phyloP scores from a whole-genome alignment of 495 filamentous ascomycete genomes.

The Xylaria scruposa region DNA sequence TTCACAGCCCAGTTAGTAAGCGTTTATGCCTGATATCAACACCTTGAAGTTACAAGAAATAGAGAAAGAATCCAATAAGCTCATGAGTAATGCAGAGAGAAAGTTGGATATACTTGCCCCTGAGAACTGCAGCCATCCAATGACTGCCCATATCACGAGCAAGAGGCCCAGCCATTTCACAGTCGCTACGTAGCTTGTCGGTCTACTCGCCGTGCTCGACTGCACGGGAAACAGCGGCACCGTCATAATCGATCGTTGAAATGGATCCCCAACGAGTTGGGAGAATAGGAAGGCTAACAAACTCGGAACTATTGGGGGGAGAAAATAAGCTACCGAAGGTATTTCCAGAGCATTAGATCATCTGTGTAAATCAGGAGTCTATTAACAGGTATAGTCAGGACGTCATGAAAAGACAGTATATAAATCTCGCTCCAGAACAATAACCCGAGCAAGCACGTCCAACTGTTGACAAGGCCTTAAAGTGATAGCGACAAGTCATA shows the following conservation, averaged over 20 bases:
- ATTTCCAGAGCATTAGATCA: not conserved
- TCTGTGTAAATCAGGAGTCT: not conserved
- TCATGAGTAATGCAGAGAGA: not conserved
- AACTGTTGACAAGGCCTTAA: not conserved
- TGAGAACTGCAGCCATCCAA: not conserved
- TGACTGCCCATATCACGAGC: not conserved
- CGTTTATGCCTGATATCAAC: not conserved
- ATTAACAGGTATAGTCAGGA: not conserved
- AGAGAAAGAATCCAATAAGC: not conserved
- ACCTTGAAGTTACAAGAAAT: not conserved
- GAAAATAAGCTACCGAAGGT: too few species aligned
- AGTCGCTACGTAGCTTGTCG: not conserved
- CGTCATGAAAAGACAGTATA: not conserved
- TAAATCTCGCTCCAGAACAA: not conserved
- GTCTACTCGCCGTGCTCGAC: not conserved
- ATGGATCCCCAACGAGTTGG: not conserved
- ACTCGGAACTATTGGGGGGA: too few species aligned
- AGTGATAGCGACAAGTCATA: not conserved
- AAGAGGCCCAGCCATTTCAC: slow-evolving; percentile 9
- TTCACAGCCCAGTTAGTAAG: not conserved
- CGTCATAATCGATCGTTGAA: not conserved
- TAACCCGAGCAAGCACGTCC: not conserved
- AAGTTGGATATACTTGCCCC: not conserved
- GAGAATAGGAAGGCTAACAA: too few species aligned
- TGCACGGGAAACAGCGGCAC: not conserved